Evolutionary conservation across 208 protist genomes (phyloP).

Genomic region (Ichthyophonus hoferi): DNA sequence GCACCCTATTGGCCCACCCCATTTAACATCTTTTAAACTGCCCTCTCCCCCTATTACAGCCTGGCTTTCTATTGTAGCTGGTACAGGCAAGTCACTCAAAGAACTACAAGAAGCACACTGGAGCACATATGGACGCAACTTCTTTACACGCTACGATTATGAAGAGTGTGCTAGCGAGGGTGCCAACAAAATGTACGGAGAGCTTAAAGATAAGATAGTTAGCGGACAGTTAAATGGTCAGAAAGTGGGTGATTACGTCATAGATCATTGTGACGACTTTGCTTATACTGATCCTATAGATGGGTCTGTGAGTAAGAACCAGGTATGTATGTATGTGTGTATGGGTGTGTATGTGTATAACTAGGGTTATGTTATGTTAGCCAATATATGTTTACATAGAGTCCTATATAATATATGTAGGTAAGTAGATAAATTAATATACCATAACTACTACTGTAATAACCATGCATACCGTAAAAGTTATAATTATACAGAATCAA

Average conservation of each 20-base stretch:
- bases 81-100: constrained; percentile 58
- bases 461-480: too few species aligned
- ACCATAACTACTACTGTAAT: too few species aligned
- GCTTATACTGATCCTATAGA: constrained; percentile 78
- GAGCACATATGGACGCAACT: constrained; percentile 88
- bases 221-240: not conserved
- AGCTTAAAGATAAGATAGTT: constrained; percentile 46
- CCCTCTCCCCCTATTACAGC: too few species aligned
- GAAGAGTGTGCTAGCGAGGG: constrained; percentile 78
- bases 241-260: constrained; percentile 27
- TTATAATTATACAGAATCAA: too few species aligned
- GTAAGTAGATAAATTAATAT: too few species aligned
- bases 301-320: constrained; percentile 13
- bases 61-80: constrained; percentile 89
- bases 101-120: constrained; percentile 86
- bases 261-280: constrained; percentile 83
- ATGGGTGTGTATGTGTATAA: constrained; percentile 88
- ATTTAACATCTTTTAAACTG: too few species aligned
- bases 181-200: constrained; percentile 77
- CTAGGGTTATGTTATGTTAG: too few species aligned
- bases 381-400: too few species aligned
- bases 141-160: constrained; percentile 93
- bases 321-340: constrained; percentile 84
- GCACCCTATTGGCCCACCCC: too few species aligned
- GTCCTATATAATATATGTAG: too few species aligned